phyloP scores from a whole-genome alignment of 495 filamentous ascomycete species.

The Schizothecium vesticola region DNA sequence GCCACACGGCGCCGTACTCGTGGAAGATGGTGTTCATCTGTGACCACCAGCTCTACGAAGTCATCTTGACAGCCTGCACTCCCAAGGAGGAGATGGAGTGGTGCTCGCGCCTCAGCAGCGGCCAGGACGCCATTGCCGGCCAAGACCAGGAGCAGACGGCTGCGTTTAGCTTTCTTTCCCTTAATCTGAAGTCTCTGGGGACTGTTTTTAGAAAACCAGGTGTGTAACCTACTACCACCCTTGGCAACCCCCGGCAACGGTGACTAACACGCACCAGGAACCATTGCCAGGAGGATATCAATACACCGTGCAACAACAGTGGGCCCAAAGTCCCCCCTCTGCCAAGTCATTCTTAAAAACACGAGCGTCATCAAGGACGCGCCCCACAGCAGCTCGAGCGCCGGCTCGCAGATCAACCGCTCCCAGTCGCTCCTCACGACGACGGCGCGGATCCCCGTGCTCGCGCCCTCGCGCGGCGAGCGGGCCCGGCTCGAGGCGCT shows the following conservation, averaged over 20 bases:
- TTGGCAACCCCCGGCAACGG: not conserved
- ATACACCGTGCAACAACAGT: slow-evolving; percentile 71
- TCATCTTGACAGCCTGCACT: slow-evolving; percentile 85
- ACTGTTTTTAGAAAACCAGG: slow-evolving; percentile 64
- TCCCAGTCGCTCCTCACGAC: slow-evolving; percentile 67
- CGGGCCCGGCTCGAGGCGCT: slow-evolving; percentile 70
- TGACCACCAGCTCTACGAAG: slow-evolving; percentile 69
- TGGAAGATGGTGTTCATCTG: slow-evolving; percentile 92
- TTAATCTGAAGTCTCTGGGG: slow-evolving; percentile 70
- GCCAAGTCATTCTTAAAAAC: slow-evolving; percentile 84
- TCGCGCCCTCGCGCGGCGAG: slow-evolving; percentile 66
- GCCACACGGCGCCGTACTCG: slow-evolving; percentile 75
- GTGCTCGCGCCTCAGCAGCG: slow-evolving; percentile 49
- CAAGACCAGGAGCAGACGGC: slow-evolving; percentile 42
- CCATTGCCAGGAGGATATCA: slow-evolving; percentile 69
- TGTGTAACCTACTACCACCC: slow-evolving; percentile 12
- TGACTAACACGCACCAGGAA: slow-evolving; percentile 39
- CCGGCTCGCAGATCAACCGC: slow-evolving; percentile 52
- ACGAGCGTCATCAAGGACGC: slow-evolving; percentile 65
- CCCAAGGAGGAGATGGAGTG: slow-evolving; percentile 74
- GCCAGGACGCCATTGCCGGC: slow-evolving; percentile 30
- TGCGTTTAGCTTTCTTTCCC: slow-evolving; percentile 53
- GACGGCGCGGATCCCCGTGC: slow-evolving; percentile 52
- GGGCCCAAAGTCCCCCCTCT: slow-evolving; percentile 53
- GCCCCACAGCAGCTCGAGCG: slow-evolving; percentile 20